Base-by-base conservation (phyloP, 2,329 filamentous ascomycete genomes). In the Nigrospora oryzae region DNA sequence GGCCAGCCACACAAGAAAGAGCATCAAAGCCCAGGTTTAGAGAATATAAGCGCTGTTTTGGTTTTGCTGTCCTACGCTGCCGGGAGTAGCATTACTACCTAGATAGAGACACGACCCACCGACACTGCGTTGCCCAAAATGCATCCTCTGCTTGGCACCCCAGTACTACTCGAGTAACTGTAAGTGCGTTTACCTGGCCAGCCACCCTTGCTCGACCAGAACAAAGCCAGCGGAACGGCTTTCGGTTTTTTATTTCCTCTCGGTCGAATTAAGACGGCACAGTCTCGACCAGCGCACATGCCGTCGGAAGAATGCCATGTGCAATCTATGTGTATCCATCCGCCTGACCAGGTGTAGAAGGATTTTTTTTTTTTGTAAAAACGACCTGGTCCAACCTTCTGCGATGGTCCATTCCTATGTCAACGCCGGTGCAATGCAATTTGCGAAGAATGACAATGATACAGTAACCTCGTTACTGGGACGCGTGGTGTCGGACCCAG, bases 381-480 rank as follows among this genome's bases (percentile, higher is more conserved):
- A 48, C 49, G 52, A 46, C 51, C 55, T 52, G 46, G 40, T 43
- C 53, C 51, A 43, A 45, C 50, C 31, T 37, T 51, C 52, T 47
- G 43, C 58, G 46, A 53, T 56, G 49, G 50, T 46, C 51, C 56
- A 46, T 52, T 40, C 56, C 56, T 54, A 54, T 56, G 56, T 50
- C 39, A 43, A 79, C 75, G 75, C 75, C 75, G 63, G 56, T 78
- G 75, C 75, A 74, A 79, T 78, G 75, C 75, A 70, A 56, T 54
- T 52, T 53, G 44, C 47, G 42, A 46, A 52, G 36, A 56, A 58
- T 51, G 49, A 48, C 52, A 58, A 60, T 59, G 52, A 51, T 60
- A 61, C 60, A 62, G 40, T 39, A 38, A 49, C 38, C 36, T 32
- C 34, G 17, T 19, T 35, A 36, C 15, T 35, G 35, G 30, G 35